Conservation (phyloP, 164 flowering plant genomes). For the Nelumbo lutea region DNA sequence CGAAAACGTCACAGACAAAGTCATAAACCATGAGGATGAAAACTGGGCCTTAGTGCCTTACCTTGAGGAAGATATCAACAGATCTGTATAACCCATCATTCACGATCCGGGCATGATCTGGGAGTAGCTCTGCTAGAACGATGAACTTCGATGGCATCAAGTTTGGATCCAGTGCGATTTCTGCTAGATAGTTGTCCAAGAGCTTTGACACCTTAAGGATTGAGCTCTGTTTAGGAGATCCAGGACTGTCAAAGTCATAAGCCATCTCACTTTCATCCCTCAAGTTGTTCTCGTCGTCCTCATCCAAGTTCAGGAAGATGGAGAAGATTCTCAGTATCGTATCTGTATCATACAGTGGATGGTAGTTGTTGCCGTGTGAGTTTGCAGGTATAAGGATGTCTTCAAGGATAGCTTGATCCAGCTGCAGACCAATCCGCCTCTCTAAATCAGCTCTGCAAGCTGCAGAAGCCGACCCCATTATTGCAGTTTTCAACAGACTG, state of each 20-base stretch:
- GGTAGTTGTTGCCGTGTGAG: conserved; percentile 46
- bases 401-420: conserved; percentile 97
- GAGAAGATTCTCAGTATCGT: conserved; percentile 79
- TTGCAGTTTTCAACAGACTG: conserved; percentile 69
- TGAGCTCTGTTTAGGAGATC: conserved; percentile 79
- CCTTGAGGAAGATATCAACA: conserved; percentile 70
- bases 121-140: conserved; percentile 73
- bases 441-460: conserved; percentile 83
- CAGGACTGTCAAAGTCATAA: conserved; percentile 67
- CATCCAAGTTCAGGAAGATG: conserved; percentile 75
- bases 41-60: conserved; percentile 13
- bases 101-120: conserved; percentile 76
- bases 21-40: neutral
- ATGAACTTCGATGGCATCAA: conserved; percentile 60
- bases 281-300: conserved; percentile 64
- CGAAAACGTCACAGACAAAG: neutral
- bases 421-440: conserved; percentile 78
- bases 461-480: conserved; percentile 51
- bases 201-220: conserved; percentile 74
- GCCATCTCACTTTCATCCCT: conserved; percentile 68
- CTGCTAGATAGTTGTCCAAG: conserved; percentile 75
- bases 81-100: conserved; percentile 80
- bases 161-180: conserved; percentile 70
- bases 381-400: conserved; percentile 84
- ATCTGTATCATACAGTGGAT: conserved; percentile 69